A percentile compares a stretch with the other conserved stretches of the same genome.
These are phyloP conservation scores for Perkinsus olseni DNA, from an alignment of 169 alveolate species.

Conservation along the genomic window DNA sequence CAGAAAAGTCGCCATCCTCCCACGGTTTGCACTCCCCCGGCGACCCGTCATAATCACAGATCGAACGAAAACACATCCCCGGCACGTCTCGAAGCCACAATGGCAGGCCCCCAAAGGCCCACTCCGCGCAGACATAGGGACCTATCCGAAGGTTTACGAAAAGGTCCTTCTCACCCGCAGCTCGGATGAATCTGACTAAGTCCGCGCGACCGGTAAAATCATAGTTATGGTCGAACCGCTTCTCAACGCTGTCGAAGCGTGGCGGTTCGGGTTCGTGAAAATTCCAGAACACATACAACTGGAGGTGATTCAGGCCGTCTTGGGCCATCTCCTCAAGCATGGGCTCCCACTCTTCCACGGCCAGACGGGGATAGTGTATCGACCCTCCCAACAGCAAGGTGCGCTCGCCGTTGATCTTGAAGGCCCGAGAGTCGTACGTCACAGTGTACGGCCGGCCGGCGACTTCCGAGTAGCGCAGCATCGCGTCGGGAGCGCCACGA, in stretches of 20 bases:
- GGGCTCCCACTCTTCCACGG: neutral
- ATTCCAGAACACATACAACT: neutral
- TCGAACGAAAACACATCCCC: neutral
- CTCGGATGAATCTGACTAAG: neutral
- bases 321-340: neutral
- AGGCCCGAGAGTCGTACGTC: neutral
- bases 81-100: neutral
- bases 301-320: neutral
- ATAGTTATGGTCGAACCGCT: neutral
- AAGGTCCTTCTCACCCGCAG: neutral
- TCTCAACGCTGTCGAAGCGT: neutral
- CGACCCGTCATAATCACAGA: neutral
- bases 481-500: neutral
- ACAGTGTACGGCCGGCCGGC: neutral
- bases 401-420: neutral
- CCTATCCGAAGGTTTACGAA: neutral
- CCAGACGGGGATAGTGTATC: neutral
- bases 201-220: neutral
- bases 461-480: neutral
- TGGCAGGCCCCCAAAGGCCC: neutral
- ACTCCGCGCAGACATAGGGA: conserved; percentile 2
- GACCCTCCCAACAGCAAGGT: neutral
- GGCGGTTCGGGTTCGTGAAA: neutral
- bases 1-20: neutral
- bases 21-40: neutral